These are phyloP conservation scores for Furcasterigmium sp. DNA, from an alignment of 2,329 filamentous ascomycete species.

Conservation along the genomic window DNA sequence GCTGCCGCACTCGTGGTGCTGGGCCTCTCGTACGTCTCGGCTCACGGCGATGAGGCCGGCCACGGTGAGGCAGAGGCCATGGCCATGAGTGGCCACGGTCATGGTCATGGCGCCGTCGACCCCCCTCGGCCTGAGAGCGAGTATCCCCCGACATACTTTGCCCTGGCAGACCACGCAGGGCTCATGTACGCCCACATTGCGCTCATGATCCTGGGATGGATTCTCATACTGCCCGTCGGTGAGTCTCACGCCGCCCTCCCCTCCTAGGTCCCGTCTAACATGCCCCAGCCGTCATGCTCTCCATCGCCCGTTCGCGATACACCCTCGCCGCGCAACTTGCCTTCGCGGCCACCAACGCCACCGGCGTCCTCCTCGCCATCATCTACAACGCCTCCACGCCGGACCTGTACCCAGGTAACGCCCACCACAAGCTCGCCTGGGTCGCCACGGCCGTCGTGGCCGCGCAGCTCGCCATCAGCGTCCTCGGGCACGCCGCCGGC, in stretches of 20 bases:
- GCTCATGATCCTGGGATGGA: conserved; percentile 68
- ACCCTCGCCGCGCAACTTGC: conserved; percentile 63
- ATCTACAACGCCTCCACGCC: conserved; percentile 78
- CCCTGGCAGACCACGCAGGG: conserved; percentile 43
- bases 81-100: conserved; percentile 8
- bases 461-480: conserved; percentile 64
- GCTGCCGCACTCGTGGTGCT: not conserved
- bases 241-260: conserved; percentile 26
- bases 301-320: conserved; percentile 71
- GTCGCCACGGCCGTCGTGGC: conserved; percentile 66
- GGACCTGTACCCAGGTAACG: conserved; percentile 80
- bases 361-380: conserved; percentile 59
- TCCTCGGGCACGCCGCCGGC: conserved; percentile 56
- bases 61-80: conserved; percentile 13
- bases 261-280: conserved; percentile 2
- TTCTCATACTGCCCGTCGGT: conserved; percentile 68
- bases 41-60: conserved; percentile 7
- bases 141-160: conserved; percentile 53
- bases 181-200: conserved; percentile 65
- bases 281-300: conserved; percentile 72
- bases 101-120: conserved; percentile 4
- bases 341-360: conserved; percentile 58
- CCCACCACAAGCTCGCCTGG: conserved; percentile 89
- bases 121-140: conserved; percentile 14
- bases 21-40: conserved; percentile 4